A percentile compares a stretch with the other conserved stretches of the same genome.
phyloP scores from a whole-genome alignment of 2,329 filamentous ascomycete species.

The Neofusicoccum cordaticola region DNA sequence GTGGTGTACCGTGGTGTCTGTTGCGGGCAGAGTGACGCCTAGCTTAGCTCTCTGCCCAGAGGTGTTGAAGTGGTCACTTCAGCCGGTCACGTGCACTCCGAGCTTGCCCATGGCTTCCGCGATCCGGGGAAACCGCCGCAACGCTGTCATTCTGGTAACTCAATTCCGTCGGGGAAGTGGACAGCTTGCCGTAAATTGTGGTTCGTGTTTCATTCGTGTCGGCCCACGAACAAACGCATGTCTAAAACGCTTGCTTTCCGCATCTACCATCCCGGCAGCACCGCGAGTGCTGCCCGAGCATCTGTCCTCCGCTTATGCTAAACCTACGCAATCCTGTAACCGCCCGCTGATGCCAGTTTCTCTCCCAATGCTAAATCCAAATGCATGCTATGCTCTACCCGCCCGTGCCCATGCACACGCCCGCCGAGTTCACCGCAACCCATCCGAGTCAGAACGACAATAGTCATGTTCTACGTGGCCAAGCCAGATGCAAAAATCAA shows the following conservation, averaged over 20 bases:
- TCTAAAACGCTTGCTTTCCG: not conserved
- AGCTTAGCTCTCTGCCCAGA: not conserved
- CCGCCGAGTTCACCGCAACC: not conserved
- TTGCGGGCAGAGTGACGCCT: not conserved
- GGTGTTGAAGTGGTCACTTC: constrained; percentile 10
- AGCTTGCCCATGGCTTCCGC: not conserved
- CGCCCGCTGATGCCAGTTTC: not conserved
- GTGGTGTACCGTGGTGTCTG: not conserved
- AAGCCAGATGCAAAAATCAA: not conserved
- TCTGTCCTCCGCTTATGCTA: not conserved
- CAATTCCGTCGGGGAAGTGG: not conserved
- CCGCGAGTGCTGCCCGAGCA: not conserved
- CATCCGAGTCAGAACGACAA: not conserved
- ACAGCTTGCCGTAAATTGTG: not conserved
- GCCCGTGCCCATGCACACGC: not conserved
- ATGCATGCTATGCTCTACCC: not conserved
- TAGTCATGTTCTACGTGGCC: not conserved
- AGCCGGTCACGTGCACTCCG: not conserved
- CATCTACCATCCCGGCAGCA: not conserved
- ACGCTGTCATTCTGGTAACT: not conserved
- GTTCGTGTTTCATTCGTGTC: not conserved
- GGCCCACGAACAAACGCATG: not conserved
- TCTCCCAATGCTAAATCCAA: not conserved
- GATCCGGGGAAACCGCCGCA: not conserved
- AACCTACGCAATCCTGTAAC: not conserved